A percentile compares a stretch with the other conserved stretches of the same genome.
Evolutionary conservation across 768 basidiomycete species (phyloP).

Genomic region (Hygrophorus russula): DNA sequence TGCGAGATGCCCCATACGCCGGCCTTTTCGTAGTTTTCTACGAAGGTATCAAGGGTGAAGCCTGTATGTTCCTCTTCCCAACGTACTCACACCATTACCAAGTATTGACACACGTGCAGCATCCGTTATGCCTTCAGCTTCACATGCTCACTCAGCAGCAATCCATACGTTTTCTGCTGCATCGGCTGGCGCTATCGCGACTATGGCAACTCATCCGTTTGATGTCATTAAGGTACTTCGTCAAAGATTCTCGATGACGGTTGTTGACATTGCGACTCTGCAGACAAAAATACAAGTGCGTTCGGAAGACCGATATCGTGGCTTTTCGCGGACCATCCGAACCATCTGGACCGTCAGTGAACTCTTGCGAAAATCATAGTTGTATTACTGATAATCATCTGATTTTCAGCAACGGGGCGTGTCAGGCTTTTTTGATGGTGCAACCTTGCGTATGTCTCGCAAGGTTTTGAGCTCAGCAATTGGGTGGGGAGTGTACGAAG

Average conservation of each 20-base stretch:
- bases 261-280: background rate
- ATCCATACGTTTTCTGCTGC: constrained; percentile 64
- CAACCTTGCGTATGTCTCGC: constrained; percentile 68
- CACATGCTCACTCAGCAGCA: constrained; percentile 32
- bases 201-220: constrained; percentile 82
- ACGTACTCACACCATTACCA: constrained; percentile 4
- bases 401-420: constrained; percentile 62
- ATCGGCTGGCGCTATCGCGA: constrained; percentile 74
- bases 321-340: constrained; percentile 48
- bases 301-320: constrained; percentile 63
- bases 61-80: constrained; percentile 30
- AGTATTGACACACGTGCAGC: constrained; percentile 17
- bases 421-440: constrained; percentile 78
- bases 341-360: constrained; percentile 59
- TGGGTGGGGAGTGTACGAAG: constrained; percentile 88
- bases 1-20: constrained; percentile 93
- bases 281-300: constrained; percentile 92
- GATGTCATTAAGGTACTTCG: constrained; percentile 77
- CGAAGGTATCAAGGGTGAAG: constrained; percentile 72
- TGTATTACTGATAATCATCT: background rate
- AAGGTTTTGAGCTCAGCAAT: constrained; percentile 87
- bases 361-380: background rate
- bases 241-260: background rate
- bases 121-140: constrained; percentile 29
- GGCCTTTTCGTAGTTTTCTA: constrained; percentile 85